These are phyloP conservation scores for Eimeria sp. DNA, from an alignment of 169 alveolate species.

Conservation along the genomic window DNA sequence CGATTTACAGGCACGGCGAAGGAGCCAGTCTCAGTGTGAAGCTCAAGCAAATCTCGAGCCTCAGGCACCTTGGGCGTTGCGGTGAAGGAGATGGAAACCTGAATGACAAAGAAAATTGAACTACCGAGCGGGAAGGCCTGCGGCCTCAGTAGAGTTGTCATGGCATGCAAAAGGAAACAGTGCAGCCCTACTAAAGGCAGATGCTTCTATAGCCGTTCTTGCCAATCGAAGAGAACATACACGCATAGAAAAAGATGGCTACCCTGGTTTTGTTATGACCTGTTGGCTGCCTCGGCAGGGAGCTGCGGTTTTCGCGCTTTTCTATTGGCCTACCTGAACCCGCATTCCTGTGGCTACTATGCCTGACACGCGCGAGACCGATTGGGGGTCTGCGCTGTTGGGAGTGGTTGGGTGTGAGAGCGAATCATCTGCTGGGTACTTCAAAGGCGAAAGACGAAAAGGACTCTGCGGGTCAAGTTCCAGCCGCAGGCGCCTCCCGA, in stretches of 20 bases:
- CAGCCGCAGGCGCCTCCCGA: constrained; percentile 53
- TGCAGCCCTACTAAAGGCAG: neutral
- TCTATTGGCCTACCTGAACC: constrained; percentile 71
- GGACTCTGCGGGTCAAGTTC: constrained; percentile 56
- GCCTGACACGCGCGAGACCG: constrained; percentile 22
- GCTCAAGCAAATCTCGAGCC: constrained; percentile 36
- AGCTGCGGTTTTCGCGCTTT: no score
- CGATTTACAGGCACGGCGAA: constrained; percentile 50
- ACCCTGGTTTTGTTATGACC: neutral
- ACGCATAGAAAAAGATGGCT: neutral
- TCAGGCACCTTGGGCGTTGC: constrained; percentile 30
- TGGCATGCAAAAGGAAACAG: neutral
- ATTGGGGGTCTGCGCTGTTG: neutral
- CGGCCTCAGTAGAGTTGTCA: neutral
- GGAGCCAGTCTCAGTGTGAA: constrained; percentile 61
- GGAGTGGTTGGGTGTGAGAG: neutral
- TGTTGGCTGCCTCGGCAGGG: no score
- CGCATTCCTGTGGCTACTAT: constrained; percentile 57
- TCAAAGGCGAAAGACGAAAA: constrained; percentile 18
- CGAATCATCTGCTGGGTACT: constrained; percentile 30
- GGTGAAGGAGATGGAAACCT: constrained; percentile 37
- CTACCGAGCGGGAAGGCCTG: no score
- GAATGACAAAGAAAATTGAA: neutral
- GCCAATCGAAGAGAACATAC: neutral
- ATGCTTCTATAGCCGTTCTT: neutral